Base-by-base conservation (phyloP, 257 asterid genomes). In the Lantana camara region DNA sequence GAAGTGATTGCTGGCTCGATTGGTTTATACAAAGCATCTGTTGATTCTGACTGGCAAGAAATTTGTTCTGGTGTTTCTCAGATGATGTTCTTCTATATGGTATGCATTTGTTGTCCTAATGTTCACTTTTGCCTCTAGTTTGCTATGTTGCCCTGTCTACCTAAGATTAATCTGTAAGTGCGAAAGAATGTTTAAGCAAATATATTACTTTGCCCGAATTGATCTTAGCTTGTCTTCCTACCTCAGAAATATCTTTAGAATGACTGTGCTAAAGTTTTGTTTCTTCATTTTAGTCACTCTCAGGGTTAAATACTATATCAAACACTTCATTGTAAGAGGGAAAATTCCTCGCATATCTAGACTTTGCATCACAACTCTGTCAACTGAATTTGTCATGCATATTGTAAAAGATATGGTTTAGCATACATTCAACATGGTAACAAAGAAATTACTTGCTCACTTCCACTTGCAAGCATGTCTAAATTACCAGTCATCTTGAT, bases 81-180 rank as follows among this genome's bases (percentile, higher is more conserved):
- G 74, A 50, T 85, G 85, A 83, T 83, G 77, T 94, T 84, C 79
- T 94, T 76, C 82, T 90, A 76, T 64, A 82, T 86, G 99, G 99
- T 90, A 90, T 56, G 92, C 80, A 56, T 67, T 69, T 73, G 21
- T 67, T 63, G 52, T 47, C 48, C 69, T 44, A 55, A 27, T 27
- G 72, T 56, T 63, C 57, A 41, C 29, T 64, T 75, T 69, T 70
- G 60, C 19, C 48, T 63, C 14, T 63, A 51, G 47, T 52, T 70
- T 71, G 63, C 32, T 34, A 22, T 56, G 38, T 66, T 61, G 37
- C 23, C 11, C 29, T 35, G 24, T 57, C 12, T 27, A 34, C 54
- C 63, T 23, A 44, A 63, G 66, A 63, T 47, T 57, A 60, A 61
- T 38, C 20, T 60, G 52, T 27, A 69, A 40, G 11, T 19, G 34